Evolutionary conservation across 805 yeast species (phyloP).

Genomic region (Brettanomyces bruxellensis): DNA sequence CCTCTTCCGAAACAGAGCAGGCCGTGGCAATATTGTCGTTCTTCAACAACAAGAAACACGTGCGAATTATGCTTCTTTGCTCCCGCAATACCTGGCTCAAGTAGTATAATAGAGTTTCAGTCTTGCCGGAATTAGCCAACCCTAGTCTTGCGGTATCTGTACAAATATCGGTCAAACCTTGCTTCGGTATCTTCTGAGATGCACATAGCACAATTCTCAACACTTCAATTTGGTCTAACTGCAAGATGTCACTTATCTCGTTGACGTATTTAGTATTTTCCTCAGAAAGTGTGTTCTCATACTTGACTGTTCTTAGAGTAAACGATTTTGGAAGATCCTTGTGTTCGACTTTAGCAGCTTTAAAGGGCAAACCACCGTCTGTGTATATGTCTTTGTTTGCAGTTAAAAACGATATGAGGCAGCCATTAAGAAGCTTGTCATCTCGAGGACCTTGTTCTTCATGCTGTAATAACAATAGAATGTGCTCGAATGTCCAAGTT

Average conservation of each 20-base stretch:
- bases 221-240: slow-evolving; percentile 35
- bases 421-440: background rate
- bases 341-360: background rate
- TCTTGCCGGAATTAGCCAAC: slow-evolving; percentile 24
- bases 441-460: slow-evolving; percentile 6
- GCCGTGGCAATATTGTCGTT: slow-evolving; percentile 12
- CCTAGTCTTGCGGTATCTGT: slow-evolving; percentile 14
- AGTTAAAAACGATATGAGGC: slow-evolving; percentile 8
- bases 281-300: slow-evolving; percentile 11
- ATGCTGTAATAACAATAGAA: slow-evolving; percentile 8
- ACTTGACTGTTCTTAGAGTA: slow-evolving; percentile 7
- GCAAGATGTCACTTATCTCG: slow-evolving; percentile 29
- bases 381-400: background rate
- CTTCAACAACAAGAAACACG: slow-evolving; percentile 29
- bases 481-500: slow-evolving; percentile 16
- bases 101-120: slow-evolving; percentile 27
- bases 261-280: slow-evolving; percentile 31
- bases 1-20: slow-evolving; percentile 16
- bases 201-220: slow-evolving; percentile 39
- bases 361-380: background rate
- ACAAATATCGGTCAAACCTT: slow-evolving; percentile 10
- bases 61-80: slow-evolving; percentile 38
- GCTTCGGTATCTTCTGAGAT: slow-evolving; percentile 28
- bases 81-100: slow-evolving; percentile 38
- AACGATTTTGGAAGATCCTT: slow-evolving; percentile 3